phyloP scores from a whole-genome alignment of 225 moss, liverwort and hornwort species.

The Pseudisothecium myosuroides region DNA sequence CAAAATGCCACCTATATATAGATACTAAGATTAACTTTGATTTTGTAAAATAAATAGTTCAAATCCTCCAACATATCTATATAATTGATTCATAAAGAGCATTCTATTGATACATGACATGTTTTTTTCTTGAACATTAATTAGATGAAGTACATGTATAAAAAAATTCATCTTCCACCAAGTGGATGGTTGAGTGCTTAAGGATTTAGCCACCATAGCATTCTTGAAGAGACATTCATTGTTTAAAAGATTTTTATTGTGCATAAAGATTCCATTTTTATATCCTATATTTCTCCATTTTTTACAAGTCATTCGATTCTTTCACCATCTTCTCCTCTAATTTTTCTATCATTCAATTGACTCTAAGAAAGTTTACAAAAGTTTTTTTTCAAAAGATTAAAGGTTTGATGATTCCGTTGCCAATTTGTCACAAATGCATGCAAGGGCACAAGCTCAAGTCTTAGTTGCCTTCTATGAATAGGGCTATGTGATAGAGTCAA shows the following conservation, averaged over 20 bases:
- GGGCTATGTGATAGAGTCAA: background rate
- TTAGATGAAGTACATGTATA: background rate
- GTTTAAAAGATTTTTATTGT: background rate
- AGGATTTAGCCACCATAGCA: background rate
- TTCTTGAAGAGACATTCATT: background rate
- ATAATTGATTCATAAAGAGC: background rate
- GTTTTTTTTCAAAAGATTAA: accelerated
- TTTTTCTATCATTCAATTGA: background rate
- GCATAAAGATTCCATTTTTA: background rate
- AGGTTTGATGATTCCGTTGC: accelerated
- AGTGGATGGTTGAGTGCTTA: background rate
- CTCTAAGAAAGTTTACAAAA: background rate
- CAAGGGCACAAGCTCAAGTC: background rate
- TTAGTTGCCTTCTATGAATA: background rate
- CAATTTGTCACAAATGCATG: background rate
- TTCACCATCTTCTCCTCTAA: background rate
- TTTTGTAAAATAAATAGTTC: background rate
- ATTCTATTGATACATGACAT: background rate
- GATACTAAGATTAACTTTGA: background rate
- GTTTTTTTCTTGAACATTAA: background rate
- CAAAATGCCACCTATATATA: background rate
- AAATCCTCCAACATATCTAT: background rate
- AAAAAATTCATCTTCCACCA: background rate
- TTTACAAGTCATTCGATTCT: background rate
- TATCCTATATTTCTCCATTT: background rate